phyloP scores from a whole-genome alignment of 495 filamentous ascomycete genomes.

The Peziza echinospora region DNA sequence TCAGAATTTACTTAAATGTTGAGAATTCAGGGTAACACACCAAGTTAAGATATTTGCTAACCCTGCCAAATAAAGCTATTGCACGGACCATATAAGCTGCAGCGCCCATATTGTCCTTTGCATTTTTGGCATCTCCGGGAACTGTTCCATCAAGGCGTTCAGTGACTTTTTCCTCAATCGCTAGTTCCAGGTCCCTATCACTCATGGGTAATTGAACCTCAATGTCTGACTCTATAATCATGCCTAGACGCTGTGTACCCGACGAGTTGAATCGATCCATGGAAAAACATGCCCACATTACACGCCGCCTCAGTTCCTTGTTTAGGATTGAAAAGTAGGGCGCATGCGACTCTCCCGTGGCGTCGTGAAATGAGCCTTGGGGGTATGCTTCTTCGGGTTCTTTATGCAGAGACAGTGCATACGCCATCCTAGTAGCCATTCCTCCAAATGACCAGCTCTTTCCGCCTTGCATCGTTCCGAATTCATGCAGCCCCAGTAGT shows the following conservation, averaged over 20 bases:
- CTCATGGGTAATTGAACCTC: slow-evolving; percentile 80
- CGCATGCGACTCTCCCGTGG: slow-evolving; percentile 38
- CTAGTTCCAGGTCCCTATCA: slow-evolving; percentile 74
- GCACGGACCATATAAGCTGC: slow-evolving; percentile 76
- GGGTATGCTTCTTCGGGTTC: slow-evolving; percentile 40
- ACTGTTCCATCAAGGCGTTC: slow-evolving; percentile 62
- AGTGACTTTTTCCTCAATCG: slow-evolving; percentile 71
- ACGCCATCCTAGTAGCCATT: slow-evolving; percentile 90
- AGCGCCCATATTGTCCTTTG: slow-evolving; percentile 72
- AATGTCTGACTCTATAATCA: slow-evolving; percentile 69
- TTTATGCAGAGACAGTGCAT: slow-evolving; percentile 79
- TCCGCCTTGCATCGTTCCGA: slow-evolving; percentile 90
- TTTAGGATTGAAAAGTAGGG: slow-evolving; percentile 72
- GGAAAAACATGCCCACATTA: slow-evolving; percentile 93
- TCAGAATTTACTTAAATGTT: not conserved
- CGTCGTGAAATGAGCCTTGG: slow-evolving; percentile 40
- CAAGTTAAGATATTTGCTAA: slow-evolving; percentile 77
- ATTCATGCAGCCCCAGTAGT: slow-evolving; percentile 78
- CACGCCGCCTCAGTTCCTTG: slow-evolving; percentile 72
- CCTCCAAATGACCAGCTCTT: slow-evolving; percentile 89
- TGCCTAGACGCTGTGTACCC: slow-evolving; percentile 81
- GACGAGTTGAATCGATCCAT: slow-evolving; percentile 98
- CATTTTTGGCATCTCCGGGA: slow-evolving; percentile 29
- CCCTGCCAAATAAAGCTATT: slow-evolving; percentile 71
- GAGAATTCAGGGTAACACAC: slow-evolving; percentile 4